These are phyloP conservation scores for Leptodontidium sp. DNA, from an alignment of 2,329 filamentous ascomycete species.

Conservation along the genomic window DNA sequence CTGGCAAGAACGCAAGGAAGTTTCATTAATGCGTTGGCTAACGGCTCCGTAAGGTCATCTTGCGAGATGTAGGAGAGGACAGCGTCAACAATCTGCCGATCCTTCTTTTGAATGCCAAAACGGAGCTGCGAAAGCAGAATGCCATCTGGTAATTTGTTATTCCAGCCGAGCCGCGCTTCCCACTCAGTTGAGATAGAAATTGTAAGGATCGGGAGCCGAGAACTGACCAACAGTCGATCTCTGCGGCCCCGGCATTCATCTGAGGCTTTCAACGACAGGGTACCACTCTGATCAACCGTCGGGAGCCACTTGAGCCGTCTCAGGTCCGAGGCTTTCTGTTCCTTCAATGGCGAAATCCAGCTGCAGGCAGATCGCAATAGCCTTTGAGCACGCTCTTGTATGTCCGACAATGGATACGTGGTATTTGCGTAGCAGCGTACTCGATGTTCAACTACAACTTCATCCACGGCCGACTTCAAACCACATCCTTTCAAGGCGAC, in stretches of 20 bases:
- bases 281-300: slow-evolving; percentile 17
- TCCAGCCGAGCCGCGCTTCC: slow-evolving; percentile 37
- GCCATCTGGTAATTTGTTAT: slow-evolving; percentile 22
- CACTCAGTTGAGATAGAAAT: slow-evolving; percentile 30
- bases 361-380: slow-evolving; percentile 29
- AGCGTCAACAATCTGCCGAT: slow-evolving; percentile 32
- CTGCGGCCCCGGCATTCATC: slow-evolving; percentile 32
- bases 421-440: slow-evolving; percentile 28
- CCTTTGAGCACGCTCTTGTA: slow-evolving; percentile 17
- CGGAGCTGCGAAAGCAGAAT: slow-evolving; percentile 36
- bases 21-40: slow-evolving; percentile 24
- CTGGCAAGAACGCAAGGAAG: slow-evolving; percentile 33
- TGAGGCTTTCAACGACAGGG: slow-evolving; percentile 22
- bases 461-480: slow-evolving; percentile 37
- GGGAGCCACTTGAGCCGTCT: slow-evolving; percentile 36
- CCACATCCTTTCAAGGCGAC: slow-evolving; percentile 35
- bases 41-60: not conserved
- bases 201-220: slow-evolving; percentile 33
- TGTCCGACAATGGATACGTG: slow-evolving; percentile 16
- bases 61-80: slow-evolving; percentile 35
- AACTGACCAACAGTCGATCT: slow-evolving; percentile 33
- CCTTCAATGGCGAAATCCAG: slow-evolving; percentile 11
- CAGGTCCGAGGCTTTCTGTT: slow-evolving; percentile 13
- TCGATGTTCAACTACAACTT: slow-evolving; percentile 32
- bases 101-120: slow-evolving; percentile 26